Conservation (phyloP, 1,139 yeast species). For the Blastobotrys niveus region DNA sequence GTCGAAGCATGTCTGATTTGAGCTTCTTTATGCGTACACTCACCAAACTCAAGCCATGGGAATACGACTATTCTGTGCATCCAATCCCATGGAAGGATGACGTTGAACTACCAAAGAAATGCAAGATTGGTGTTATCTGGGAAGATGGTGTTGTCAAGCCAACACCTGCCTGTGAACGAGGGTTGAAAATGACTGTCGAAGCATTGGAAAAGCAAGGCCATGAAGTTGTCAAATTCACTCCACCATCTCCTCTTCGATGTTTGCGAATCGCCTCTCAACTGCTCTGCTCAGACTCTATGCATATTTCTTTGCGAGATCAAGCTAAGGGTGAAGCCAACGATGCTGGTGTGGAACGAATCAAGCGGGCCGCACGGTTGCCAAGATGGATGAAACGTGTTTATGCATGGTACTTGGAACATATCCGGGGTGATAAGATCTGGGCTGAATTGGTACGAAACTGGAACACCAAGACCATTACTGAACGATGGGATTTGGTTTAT, state of each 20-base stretch:
- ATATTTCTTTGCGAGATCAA: slow-evolving; percentile 32
- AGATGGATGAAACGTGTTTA: slow-evolving; percentile 34
- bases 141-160: slow-evolving; percentile 46
- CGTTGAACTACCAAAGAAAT: slow-evolving; percentile 41
- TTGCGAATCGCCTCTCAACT: slow-evolving; percentile 38
- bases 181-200: slow-evolving; percentile 43
- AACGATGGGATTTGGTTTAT: slow-evolving; percentile 37
- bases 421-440: slow-evolving; percentile 37
- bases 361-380: slow-evolving; percentile 34
- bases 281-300: slow-evolving; percentile 35
- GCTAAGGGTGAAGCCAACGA: slow-evolving; percentile 36
- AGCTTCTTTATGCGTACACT: slow-evolving; percentile 53
- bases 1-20: slow-evolving; percentile 57
- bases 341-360: slow-evolving; percentile 36
- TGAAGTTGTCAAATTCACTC: slow-evolving; percentile 53
- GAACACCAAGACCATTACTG: slow-evolving; percentile 35
- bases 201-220: slow-evolving; percentile 51
- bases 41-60: slow-evolving; percentile 61
- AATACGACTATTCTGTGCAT: slow-evolving; percentile 48
- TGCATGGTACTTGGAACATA: slow-evolving; percentile 35
- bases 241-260: slow-evolving; percentile 39
- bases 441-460: slow-evolving; percentile 39
- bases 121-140: slow-evolving; percentile 44
- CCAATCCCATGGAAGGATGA: slow-evolving; percentile 60
- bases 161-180: slow-evolving; percentile 59